Conservation (phyloP, 2,329 filamentous ascomycete genomes). For the Claviceps spartinae region DNA sequence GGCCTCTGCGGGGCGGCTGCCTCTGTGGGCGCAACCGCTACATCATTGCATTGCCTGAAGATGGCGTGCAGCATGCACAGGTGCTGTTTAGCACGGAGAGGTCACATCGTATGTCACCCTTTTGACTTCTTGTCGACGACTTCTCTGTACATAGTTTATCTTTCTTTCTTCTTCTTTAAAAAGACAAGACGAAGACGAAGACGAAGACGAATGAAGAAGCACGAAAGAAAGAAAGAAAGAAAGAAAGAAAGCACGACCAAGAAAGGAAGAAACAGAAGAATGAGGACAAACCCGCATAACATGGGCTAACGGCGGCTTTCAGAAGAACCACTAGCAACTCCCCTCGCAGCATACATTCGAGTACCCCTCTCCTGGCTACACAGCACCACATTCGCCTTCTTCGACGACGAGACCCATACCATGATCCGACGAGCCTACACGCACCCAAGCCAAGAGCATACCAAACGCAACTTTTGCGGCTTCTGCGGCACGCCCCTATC, state of each 20-base stretch:
- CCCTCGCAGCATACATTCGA: constrained; percentile 68
- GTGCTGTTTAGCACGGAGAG: constrained; percentile 63
- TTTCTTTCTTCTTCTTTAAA: neutral
- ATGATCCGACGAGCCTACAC: constrained; percentile 56
- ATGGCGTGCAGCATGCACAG: constrained; percentile 41
- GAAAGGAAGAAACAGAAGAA: neutral
- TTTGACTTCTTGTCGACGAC: neutral
- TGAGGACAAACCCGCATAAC: neutral
- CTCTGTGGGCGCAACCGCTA: constrained; percentile 80
- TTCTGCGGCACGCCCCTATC: constrained; percentile 80
- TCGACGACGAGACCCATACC: constrained; percentile 59
- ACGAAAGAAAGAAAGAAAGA: neutral
- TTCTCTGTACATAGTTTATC: neutral
- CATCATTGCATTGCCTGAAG: constrained; percentile 53
- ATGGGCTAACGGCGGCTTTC: constrained; percentile 1
- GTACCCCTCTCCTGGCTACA: constrained; percentile 73
- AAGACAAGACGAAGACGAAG: neutral
- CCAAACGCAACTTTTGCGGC: constrained; percentile 73
- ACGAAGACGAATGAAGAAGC: neutral
- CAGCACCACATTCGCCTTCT: constrained; percentile 60
- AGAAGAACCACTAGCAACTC: constrained; percentile 56
- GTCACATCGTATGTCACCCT: constrained; percentile 51
- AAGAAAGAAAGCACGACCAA: neutral
- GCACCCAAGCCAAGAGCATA: constrained; percentile 40
- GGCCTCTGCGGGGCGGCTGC: constrained; percentile 61